These are phyloP conservation scores for Candida saitoana DNA, from an alignment of 805 yeast species.

Conservation along the genomic window DNA sequence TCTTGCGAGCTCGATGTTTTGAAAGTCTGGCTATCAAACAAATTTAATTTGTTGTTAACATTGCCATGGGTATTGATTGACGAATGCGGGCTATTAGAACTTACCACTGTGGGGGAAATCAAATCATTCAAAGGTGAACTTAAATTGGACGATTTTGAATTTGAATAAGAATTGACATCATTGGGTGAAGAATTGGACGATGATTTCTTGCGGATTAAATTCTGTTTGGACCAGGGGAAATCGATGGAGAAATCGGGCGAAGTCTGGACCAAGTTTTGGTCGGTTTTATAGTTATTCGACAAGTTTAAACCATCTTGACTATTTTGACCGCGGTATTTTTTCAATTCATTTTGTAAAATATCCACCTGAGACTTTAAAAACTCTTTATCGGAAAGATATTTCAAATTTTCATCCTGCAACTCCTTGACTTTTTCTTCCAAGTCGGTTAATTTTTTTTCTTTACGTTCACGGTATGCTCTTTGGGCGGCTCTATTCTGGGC, in stretches of 20 bases:
- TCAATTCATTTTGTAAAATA: conserved; percentile 66
- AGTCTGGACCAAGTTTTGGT: conserved; percentile 27
- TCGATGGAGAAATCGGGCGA: conserved; percentile 42
- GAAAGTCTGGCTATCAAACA: background rate
- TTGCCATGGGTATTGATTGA: background rate
- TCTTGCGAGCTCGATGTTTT: conserved; percentile 16
- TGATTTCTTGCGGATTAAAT: conserved; percentile 7
- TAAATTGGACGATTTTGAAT: conserved; percentile 14
- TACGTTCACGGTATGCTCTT: conserved; percentile 91
- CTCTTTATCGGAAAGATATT: conserved; percentile 67
- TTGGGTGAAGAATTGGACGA: conserved; percentile 7
- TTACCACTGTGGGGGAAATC: conserved; percentile 6
- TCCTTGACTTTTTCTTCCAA: conserved; percentile 71
- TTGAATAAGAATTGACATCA: conserved; percentile 11
- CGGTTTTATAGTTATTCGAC: conserved; percentile 27
- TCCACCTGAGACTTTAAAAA: conserved; percentile 73
- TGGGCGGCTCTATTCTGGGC: conserved; percentile 99
- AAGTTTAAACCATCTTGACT: conserved; percentile 7
- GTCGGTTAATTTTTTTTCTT: conserved; percentile 81
- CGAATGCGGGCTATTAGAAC: background rate
- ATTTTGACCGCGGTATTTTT: conserved; percentile 47
- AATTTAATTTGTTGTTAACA: background rate
- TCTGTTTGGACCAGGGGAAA: conserved; percentile 47
- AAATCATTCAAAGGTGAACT: conserved; percentile 6
- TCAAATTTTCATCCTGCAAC: conserved; percentile 68